Evolutionary conservation across 2,329 filamentous ascomycete genomes (phyloP), one percentile per base, ranked within the genome.

Genomic region (Verticillium albo-atrum): DNA sequence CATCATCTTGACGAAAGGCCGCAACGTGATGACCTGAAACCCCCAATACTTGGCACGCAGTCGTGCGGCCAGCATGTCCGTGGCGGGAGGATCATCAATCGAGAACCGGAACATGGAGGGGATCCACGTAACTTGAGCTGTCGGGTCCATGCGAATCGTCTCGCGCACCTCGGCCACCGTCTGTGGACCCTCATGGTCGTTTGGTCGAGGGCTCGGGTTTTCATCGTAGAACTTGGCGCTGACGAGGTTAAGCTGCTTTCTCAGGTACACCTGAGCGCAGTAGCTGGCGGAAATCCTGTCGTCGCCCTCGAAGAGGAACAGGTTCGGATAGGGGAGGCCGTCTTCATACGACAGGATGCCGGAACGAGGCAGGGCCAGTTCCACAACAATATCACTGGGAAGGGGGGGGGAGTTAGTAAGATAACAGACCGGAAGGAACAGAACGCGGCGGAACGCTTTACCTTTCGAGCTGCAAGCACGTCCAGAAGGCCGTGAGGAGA

Each of bases 1-100:
- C 53, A 89, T 82, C 62, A 81, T 77, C 63, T 79, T 76, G 57
- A 88, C 71, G 62, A 94, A 92, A 1, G 91, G 91, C 26, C 95
- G 85, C 71, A 95, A 90, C 27, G 94, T 93, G 69, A 98, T 93
- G 63, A 96, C 92, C 64, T 89, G 85, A 0, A 92, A 93, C 23
- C 95, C 95, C 80, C 94, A 98, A 73, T 95, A 98, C 72, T 99
- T 98, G 15, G 91, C 95, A 50, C 94, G 88, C 62, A 98, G 80
- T 25, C 95, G 86, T 32, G 94, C 94, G 14, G 86, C 81, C 17
- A 97, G 86, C 61, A 98, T 92, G 55, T 97, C 87, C 0, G 70
- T 72, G 0, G 92, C 84, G 1, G 92, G 91, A 4, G 81, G 80
- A 58, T 96, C 91, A 2, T 80, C 74, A 61, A 92, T 89, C 2